phyloP scores from a whole-genome alignment of 1,139 yeast species.

The Magnusiomyces clavatus region DNA sequence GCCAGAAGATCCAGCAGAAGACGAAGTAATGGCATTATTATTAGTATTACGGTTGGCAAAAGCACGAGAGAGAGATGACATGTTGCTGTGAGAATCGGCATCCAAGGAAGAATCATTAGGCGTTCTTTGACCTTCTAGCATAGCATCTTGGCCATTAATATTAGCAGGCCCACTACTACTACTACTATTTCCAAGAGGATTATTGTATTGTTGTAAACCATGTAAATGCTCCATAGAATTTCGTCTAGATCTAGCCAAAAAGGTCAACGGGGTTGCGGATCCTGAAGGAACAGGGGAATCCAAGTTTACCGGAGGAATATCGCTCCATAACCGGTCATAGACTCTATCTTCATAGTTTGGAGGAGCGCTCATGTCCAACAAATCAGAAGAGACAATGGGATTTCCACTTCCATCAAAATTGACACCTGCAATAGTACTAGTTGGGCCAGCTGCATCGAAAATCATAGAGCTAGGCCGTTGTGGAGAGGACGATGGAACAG shows the following conservation, averaged over 20 bases:
- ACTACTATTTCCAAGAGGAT: not conserved
- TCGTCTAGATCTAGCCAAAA: slow-evolving; percentile 17
- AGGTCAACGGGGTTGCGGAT: slow-evolving; percentile 37
- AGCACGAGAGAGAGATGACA: not conserved
- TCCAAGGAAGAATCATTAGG: not conserved
- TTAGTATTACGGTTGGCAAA: not conserved
- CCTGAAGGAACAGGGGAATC: slow-evolving; percentile 54
- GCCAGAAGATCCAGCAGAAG: not conserved
- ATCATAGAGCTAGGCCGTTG: slow-evolving; percentile 11
- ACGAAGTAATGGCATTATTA: not conserved
- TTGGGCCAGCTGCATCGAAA: slow-evolving; percentile 6
- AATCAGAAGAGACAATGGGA: slow-evolving; percentile 4
- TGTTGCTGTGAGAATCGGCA: not conserved
- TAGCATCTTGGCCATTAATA: not conserved
- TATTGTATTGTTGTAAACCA: slow-evolving; percentile 5
- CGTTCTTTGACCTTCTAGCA: too few relatives aligned
- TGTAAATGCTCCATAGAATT: slow-evolving; percentile 20
- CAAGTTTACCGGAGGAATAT: slow-evolving; percentile 45
- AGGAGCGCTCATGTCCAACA: slow-evolving; percentile 51
- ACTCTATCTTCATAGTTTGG: slow-evolving; percentile 83
- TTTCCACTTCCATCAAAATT: slow-evolving; percentile 2
- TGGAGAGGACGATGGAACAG: slow-evolving; percentile 37
- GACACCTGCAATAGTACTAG: not conserved
- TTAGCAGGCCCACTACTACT: not conserved
- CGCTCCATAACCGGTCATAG: slow-evolving; percentile 79